These are phyloP conservation scores for Penicillium occitanis DNA, from an alignment of 2,329 filamentous ascomycete species.

Conservation along the genomic window DNA sequence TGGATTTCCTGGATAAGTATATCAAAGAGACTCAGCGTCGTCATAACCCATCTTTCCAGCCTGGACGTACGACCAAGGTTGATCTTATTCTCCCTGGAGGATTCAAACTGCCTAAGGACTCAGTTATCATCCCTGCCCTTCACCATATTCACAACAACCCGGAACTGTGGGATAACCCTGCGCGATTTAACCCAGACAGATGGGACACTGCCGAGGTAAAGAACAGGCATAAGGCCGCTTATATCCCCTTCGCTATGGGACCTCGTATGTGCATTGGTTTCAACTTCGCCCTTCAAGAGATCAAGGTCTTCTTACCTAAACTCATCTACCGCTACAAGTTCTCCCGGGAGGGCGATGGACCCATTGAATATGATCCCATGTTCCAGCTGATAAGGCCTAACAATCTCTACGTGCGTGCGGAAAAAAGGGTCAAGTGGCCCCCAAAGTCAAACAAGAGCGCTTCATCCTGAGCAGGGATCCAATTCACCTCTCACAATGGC, in stretches of 20 bases:
- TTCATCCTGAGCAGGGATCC: no score
- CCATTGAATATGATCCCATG: conserved; percentile 59
- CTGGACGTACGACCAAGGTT: conserved; percentile 56
- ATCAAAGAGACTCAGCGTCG: conserved; percentile 62
- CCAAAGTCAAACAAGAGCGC: no score
- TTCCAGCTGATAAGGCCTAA: conserved; percentile 59
- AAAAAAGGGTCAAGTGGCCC: conserved; percentile 53
- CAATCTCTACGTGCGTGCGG: conserved; percentile 55
- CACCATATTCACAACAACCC: conserved; percentile 54
- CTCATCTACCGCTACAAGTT: conserved; percentile 61
- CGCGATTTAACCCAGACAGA: conserved; percentile 59
- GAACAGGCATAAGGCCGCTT: conserved; percentile 52
- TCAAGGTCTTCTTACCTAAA: conserved; percentile 58
- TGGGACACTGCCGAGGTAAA: conserved; percentile 59
- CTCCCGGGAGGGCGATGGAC: conserved; percentile 47
- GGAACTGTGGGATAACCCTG: conserved; percentile 58
- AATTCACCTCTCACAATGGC: no score
- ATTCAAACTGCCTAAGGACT: conserved; percentile 55
- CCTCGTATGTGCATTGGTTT: conserved; percentile 62
- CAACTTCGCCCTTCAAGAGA: conserved; percentile 63
- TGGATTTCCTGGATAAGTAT: conserved; percentile 52
- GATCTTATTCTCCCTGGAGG: conserved; percentile 61
- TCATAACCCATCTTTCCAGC: conserved; percentile 63
- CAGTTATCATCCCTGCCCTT: conserved; percentile 55
- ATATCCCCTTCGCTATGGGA: conserved; percentile 60